These are phyloP conservation scores for Candolleomyces aberdarensis DNA, from an alignment of 768 basidiomycete species.

Conservation along the genomic window DNA sequence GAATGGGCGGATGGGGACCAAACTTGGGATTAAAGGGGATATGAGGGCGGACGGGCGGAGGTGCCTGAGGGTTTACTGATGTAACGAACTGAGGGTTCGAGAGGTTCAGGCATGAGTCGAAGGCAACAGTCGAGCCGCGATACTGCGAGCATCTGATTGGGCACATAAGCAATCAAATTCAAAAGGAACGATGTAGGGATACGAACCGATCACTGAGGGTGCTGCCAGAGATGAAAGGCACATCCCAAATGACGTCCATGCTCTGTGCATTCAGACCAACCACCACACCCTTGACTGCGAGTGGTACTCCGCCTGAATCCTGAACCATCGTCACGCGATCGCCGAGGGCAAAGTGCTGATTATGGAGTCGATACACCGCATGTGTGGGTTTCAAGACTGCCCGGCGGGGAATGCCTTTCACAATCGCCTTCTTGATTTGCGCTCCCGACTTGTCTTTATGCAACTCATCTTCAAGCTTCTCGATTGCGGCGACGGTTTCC, in stretches of 20 bases:
- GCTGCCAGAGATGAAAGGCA: slow-evolving; percentile 89
- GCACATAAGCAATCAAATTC: background rate
- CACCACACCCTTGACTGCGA: slow-evolving; percentile 91
- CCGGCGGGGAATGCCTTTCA: slow-evolving; percentile 89
- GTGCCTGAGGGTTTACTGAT: slow-evolving; percentile 61
- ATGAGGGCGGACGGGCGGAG: slow-evolving; percentile 42
- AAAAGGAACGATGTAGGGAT: background rate
- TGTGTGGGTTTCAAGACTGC: slow-evolving; percentile 93
- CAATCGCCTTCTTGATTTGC: slow-evolving; percentile 86
- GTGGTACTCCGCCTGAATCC: slow-evolving; percentile 89
- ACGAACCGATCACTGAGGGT: slow-evolving; percentile 79
- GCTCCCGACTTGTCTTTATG: slow-evolving; percentile 55
- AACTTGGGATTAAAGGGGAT: slow-evolving; percentile 64
- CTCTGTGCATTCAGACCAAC: slow-evolving; percentile 82
- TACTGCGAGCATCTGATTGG: slow-evolving; percentile 78
- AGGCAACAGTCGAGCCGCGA: slow-evolving; percentile 85
- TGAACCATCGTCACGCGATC: slow-evolving; percentile 96
- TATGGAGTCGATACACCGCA: slow-evolving; percentile 83
- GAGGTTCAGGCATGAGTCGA: slow-evolving; percentile 87
- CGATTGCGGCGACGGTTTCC: slow-evolving; percentile 79
- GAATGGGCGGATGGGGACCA: slow-evolving; percentile 63
- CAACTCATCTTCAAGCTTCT: slow-evolving; percentile 69
- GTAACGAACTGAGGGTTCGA: slow-evolving; percentile 82
- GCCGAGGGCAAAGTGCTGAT: slow-evolving; percentile 83
- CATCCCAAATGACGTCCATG: slow-evolving; percentile 97